Base-by-base conservation (phyloP, 805 yeast genomes). In the Wickerhamomyces bisporus region DNA sequence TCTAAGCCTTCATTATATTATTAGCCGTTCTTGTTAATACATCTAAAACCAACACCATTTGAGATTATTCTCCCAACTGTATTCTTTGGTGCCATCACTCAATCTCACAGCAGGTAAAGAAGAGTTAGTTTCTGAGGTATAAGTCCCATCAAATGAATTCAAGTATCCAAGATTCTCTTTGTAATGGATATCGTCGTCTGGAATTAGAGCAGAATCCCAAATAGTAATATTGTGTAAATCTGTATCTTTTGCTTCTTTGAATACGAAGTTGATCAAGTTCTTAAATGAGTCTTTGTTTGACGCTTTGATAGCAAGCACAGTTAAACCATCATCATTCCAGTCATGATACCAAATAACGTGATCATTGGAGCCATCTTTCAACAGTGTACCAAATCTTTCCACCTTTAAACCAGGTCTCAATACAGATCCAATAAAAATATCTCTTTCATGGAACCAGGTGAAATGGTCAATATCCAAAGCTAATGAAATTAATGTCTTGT, bases 1-100 rank as follows among this genome's bases (percentile, higher is more conserved):
- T n/a, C n/a, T n/a, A n/a, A n/a, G n/a, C n/a, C n/a, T n/a, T n/a
- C n/a, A n/a, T n/a, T n/a, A n/a, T n/a, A n/a, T n/a, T n/a, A n/a
- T n/a, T n/a, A n/a, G n/a, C n/a, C n/a, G n/a, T n/a, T n/a, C n/a
- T n/a, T n/a, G n/a, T n/a, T n/a, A n/a, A n/a, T n/a, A n/a, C n/a
- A 26, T 7, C 39, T 41, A 72, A 47, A 71, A 72, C 78, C 78
- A 72, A 31, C 71, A 64, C 54, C 68, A 72, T 46, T 70, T 70
- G 12, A 71, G 64, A 38, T 69, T 68, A 40, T 61, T 54, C 17
- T 55, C 66, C 77, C 77, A 72, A 3, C 51, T 37, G 19, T 57
- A 45, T 11, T 48, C 36, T 1, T 49, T 51, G 2, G 47, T 43
- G 2, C 51, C 50, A 25, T 47, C 45, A 21, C 61, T 53, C 3